Evolutionary conservation across 2,329 filamentous ascomycete genomes (phyloP).

Genomic region (Penicillium sp.): DNA sequence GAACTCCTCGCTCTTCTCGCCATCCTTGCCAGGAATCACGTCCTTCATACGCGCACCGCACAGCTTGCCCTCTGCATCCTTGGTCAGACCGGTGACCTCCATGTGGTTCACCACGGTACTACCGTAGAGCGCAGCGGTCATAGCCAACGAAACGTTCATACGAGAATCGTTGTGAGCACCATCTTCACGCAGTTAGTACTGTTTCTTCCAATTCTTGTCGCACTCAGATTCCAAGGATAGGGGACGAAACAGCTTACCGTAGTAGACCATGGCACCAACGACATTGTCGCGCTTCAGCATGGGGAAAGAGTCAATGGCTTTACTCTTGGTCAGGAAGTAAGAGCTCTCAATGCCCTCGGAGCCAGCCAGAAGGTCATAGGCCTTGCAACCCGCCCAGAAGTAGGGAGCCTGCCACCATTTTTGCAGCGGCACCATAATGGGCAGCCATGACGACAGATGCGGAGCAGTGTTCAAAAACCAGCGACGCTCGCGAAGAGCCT

Average conservation of each 20-base stretch:
- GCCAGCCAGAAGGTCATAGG: conserved; percentile 83
- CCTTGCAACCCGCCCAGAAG: conserved; percentile 73
- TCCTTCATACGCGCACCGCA: conserved; percentile 77
- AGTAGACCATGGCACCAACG: conserved; percentile 84
- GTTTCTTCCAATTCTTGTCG: background rate
- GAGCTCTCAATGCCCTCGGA: conserved; percentile 87
- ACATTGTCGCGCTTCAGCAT: conserved; percentile 83
- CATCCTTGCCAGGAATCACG: conserved; percentile 67
- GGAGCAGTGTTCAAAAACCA: conserved; percentile 84
- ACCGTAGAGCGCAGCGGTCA: conserved; percentile 87
- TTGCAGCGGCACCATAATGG: conserved; percentile 81
- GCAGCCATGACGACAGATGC: conserved; percentile 78
- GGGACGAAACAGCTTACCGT: conserved; percentile 54
- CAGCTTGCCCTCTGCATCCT: conserved; percentile 72
- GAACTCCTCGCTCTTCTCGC: conserved; percentile 66
- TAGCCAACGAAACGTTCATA: conserved; percentile 87
- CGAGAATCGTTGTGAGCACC: conserved; percentile 90
- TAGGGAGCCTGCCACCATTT: conserved; percentile 84
- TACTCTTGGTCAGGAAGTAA: conserved; percentile 85
- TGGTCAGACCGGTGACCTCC: conserved; percentile 76
- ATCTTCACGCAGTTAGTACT: conserved; percentile 54
- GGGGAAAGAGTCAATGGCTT: conserved; percentile 83
- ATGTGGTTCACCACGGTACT: conserved; percentile 82
- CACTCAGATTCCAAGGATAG: background rate
- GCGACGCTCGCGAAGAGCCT: conserved; percentile 79